These are phyloP conservation scores for Monosporozyma yasuniensis DNA, from an alignment of 805 yeast species.

Conservation along the genomic window DNA sequence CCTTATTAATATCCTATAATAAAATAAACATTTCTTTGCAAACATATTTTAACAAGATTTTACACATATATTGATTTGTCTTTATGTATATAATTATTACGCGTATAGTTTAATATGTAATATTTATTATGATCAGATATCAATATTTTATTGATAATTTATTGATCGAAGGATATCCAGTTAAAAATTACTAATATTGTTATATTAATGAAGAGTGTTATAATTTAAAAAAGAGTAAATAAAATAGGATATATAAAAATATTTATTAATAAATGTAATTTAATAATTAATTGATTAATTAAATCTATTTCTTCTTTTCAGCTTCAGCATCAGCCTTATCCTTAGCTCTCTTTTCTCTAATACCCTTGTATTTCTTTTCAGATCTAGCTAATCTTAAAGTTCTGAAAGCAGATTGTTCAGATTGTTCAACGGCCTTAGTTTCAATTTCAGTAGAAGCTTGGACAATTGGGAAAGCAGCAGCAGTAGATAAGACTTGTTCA, in stretches of 20 bases:
- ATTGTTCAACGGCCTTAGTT: slow-evolving; percentile 82
- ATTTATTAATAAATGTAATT: background rate
- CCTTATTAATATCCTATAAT: background rate
- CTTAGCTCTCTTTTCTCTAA: slow-evolving; percentile 94
- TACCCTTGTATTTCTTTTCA: slow-evolving; percentile 88
- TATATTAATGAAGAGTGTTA: slow-evolving; percentile 1
- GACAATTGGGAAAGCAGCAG: slow-evolving; percentile 85
- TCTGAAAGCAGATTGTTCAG: slow-evolving; percentile 76
- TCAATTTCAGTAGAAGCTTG: slow-evolving; percentile 64
- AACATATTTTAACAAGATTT: background rate
- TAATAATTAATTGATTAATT: background rate
- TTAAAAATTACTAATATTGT: background rate
- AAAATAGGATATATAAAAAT: background rate
- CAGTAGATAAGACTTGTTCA: slow-evolving; percentile 63
- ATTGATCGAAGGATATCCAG: too few species aligned
- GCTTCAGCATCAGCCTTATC: slow-evolving; percentile 99
- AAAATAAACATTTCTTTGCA: slow-evolving; percentile 1
- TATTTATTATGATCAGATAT: too few species aligned
- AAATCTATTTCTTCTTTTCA: slow-evolving; percentile 94
- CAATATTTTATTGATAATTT: too few species aligned
- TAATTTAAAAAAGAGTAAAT: slow-evolving; percentile 1
- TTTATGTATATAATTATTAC: too few species aligned
- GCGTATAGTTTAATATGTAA: too few species aligned
- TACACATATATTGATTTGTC: too few species aligned
- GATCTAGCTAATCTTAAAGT: slow-evolving; percentile 95